These are phyloP conservation scores for Fraxinus nigra DNA, from an alignment of 305 asterid species.

Conservation along the genomic window DNA sequence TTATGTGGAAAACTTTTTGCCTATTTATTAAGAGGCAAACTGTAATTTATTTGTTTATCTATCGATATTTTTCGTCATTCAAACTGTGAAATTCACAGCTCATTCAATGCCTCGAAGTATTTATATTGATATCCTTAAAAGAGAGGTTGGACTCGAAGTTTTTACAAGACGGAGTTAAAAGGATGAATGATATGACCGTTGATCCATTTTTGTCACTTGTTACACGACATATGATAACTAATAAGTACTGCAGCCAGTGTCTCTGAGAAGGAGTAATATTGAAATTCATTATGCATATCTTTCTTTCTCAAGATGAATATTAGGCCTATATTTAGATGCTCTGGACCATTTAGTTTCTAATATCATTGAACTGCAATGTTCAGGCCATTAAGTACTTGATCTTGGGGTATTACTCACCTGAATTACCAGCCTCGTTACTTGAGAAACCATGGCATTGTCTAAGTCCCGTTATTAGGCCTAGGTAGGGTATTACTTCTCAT, in stretches of 20 bases:
- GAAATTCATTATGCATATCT: background rate
- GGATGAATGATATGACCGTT: background rate
- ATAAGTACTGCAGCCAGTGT: background rate
- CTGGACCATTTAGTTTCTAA: background rate
- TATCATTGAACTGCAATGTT: background rate
- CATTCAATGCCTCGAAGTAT: conserved; percentile 9
- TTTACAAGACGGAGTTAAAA: background rate
- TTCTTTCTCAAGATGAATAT: background rate
- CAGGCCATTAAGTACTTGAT: background rate
- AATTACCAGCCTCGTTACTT: background rate
- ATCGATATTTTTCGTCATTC: background rate
- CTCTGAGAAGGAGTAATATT: background rate
- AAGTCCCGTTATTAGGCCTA: background rate
- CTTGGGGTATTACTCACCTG: background rate
- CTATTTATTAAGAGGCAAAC: conserved; percentile 9
- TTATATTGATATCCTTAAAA: background rate
- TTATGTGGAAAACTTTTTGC: background rate
- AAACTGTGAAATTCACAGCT: conserved; percentile 8
- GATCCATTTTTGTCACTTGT: background rate
- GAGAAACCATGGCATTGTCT: background rate
- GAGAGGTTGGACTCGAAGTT: background rate
- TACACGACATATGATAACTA: background rate
- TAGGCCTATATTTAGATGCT: background rate
- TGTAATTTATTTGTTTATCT: conserved; percentile 15
- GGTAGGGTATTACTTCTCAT: background rate